Base-by-base conservation (phyloP, 352 stramenopile species). In the Globisporangium alternatum region DNA sequence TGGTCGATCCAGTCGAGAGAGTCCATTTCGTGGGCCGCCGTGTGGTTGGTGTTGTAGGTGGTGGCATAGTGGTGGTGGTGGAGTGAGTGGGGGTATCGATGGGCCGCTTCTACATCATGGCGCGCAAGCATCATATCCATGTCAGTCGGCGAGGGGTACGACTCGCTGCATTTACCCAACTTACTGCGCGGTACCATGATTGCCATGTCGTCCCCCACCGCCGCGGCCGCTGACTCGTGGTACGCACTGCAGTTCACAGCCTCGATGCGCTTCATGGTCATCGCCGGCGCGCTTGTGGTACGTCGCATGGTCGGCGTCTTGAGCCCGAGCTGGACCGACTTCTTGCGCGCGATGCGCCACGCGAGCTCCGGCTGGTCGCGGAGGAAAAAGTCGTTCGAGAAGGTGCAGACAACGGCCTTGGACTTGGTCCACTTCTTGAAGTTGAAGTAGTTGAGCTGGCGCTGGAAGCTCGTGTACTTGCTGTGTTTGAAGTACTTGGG, bases 401-500 rank as follows among this genome's bases (percentile, higher is more conserved):
- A 91, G 55, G 81, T 91, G 76, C 81, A 91, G 51, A 89, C 76
- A 52, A 81, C 74, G 44, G 81, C 74, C 69, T 86, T 84, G 71
- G 79, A 86, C 77, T 77, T 83, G 64, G 81, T 98, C 91, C 67
- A 84, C 57, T 81, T 95, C 68, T 76, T 82, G 58, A 81, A 90
- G 74, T 69, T 87, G 64, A 77, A 96, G 49, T 94, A 82, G 69
- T 94, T 93, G 55, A 97, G 78, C 71, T 96, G 90, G 12, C 91
- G 76, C 72, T 95, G 86, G 67, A 97, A 97, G 63, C 76, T 90
- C 57, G 83, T 85, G 68, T 93, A 89, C 65, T 93, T 95, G 64
- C 75, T 81, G 69, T 96, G 88, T 60, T 87, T 89, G 65, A 96
- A 96, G 66, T 95, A 95, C 45, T 83, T 83, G 7, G 90, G 89